Evolutionary conservation across 257 asterid species (phyloP), one percentile per base, ranked within the genome.

Genomic region (Forsythia suspensa): DNA sequence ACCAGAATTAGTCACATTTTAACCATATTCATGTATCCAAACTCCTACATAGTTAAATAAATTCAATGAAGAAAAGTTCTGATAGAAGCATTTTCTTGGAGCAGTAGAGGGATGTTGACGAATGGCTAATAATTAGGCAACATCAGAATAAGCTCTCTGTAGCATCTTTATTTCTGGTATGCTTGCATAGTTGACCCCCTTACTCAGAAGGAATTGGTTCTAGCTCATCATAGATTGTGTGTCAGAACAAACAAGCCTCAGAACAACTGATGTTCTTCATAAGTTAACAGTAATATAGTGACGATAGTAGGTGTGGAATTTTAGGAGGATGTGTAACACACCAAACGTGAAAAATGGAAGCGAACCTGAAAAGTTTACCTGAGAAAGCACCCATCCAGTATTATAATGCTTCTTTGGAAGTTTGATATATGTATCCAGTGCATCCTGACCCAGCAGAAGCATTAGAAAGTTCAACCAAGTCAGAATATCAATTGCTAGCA

Each of bases 371-470:
- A 80, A 78, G 52, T 21, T 69, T 84, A 92, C 96, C 94, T 93
- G 98, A 77, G 97, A 91, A 77, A 90, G 98, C 79, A 95, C 98
- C 98, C 99, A 93, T 86, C 96, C 98, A 0, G 98, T 93, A 84
- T 91, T 92, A 83, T 93, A 95, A 82, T 93, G 99, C 85, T 93
- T 95, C 75, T 84, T 93, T 0, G 99, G 91, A 72, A 95, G 96
- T 86, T 88, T 95, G 71, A 78, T 51, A 77, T 87, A 95, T 73
- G 83, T 72, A 83, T 89, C 95, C 77, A 95, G 79, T n/a, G 99
- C 99, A 81, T 95, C 99, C 97, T 94, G 91, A 69, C 79, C 73
- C 77, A 81, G 80, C 82, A 82, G 38, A 43, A 83, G 79, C 79
- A 74, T 39, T 20, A 68, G 15, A 37, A 77, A 20, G 40, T 18